Evolutionary conservation across 345 rosid species (phyloP).

Genomic region (Psidium guajava): DNA sequence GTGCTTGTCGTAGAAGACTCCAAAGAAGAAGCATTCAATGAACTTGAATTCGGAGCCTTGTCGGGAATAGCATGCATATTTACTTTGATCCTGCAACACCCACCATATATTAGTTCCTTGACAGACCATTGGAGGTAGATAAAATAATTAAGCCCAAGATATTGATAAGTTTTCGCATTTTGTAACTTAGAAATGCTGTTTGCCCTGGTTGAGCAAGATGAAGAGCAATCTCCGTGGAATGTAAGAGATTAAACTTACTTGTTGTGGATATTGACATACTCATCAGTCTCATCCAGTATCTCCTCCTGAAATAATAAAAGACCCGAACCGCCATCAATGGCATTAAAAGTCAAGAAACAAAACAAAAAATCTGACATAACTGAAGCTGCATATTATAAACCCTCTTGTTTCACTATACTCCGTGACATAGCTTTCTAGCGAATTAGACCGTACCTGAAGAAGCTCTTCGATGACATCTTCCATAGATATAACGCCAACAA

Average conservation of each 20-base stretch:
- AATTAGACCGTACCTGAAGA: slow-evolving; percentile 55
- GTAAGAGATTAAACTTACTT: slow-evolving; percentile 15
- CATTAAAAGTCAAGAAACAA: not conserved
- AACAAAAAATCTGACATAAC: not conserved
- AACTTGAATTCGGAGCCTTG: slow-evolving; percentile 22
- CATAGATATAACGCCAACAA: slow-evolving; percentile 87
- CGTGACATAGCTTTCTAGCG: not conserved
- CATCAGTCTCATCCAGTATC: slow-evolving; percentile 94
- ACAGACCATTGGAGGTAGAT: not conserved
- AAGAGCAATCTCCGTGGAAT: not conserved
- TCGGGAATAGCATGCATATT: slow-evolving; percentile 70
- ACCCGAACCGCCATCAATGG: not conserved
- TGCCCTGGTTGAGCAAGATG: not conserved
- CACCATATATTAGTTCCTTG: not conserved
- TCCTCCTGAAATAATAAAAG: slow-evolving; percentile 59
- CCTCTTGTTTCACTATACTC: not conserved
- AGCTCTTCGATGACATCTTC: slow-evolving; percentile 98
- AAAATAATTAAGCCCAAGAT: not conserved
- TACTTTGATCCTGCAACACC: slow-evolving; percentile 58
- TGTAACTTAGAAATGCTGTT: not conserved
- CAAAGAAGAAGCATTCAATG: slow-evolving; percentile 15
- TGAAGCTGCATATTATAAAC: not conserved
- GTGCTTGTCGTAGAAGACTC: slow-evolving; percentile 13
- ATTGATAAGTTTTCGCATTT: not conserved
- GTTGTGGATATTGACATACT: slow-evolving; percentile 88